Percentiles rank a stretch among this genome's conserved stretches.
phyloP scores from a whole-genome alignment of 23 red algal species.

The Gracilariopsis chorda region DNA sequence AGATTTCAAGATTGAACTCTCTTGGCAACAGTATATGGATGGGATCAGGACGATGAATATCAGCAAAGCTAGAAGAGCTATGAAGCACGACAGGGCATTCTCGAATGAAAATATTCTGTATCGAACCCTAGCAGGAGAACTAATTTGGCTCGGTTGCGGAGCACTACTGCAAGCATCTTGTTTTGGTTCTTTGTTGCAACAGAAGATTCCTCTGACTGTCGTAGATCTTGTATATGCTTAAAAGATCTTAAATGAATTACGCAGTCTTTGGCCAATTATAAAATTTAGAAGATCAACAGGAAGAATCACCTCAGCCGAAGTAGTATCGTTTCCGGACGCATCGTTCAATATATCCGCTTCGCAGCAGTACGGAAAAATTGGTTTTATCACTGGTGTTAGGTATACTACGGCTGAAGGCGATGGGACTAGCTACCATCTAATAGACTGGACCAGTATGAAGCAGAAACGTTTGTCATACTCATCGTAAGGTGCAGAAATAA shows the following conservation, averaged over 20 bases:
- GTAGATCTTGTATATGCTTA: background rate
- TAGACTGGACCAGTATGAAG: background rate
- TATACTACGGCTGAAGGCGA: background rate
- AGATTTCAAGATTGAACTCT: background rate
- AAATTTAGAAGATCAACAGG: background rate
- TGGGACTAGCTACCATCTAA: background rate
- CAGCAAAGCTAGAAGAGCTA: background rate
- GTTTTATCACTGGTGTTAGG: background rate
- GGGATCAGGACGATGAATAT: background rate
- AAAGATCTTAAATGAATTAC: background rate
- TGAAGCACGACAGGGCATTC: background rate
- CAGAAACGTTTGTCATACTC: background rate
- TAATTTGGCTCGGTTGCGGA: background rate
- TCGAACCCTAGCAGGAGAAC: background rate
- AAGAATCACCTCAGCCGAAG: background rate
- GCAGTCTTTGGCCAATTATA: background rate
- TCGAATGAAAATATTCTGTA: background rate
- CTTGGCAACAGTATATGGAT: background rate
- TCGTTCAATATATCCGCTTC: background rate
- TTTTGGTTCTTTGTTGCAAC: background rate
- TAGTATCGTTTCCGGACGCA: slow-evolving; percentile 19
- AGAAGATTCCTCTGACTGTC: background rate
- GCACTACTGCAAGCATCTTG: background rate
- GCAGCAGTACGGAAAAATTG: background rate
- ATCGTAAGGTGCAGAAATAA: too few species aligned